Evolutionary conservation across 2,329 filamentous ascomycete species (phyloP).

Genomic region (Phialocephala subalpina): DNA sequence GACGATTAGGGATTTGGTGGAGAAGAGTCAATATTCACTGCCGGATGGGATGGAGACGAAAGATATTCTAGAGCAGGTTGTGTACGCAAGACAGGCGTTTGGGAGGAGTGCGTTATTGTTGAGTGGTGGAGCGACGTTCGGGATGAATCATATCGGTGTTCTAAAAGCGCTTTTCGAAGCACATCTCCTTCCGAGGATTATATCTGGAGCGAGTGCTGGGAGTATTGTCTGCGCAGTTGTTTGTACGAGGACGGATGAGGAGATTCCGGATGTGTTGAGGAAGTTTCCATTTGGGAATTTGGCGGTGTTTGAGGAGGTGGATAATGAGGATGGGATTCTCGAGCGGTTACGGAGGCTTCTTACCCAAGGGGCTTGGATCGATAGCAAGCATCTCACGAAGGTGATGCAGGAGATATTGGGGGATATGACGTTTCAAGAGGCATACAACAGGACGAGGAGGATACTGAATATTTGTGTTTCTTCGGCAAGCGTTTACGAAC

Average conservation of each 20-base stretch:
- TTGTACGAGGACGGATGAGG: constrained; percentile 68
- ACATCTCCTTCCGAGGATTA: constrained; percentile 69
- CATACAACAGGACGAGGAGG: constrained; percentile 90
- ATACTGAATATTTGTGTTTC: constrained; percentile 96
- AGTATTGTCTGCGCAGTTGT: constrained; percentile 73
- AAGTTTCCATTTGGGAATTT: constrained; percentile 69
- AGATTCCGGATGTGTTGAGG: constrained; percentile 65
- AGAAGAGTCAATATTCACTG: constrained; percentile 58
- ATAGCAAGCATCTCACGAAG: constrained; percentile 80
- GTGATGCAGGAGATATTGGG: constrained; percentile 85
- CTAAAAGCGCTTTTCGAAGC: constrained; percentile 71
- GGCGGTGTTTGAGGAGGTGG: constrained; percentile 67
- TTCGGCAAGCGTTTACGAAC: constrained; percentile 84
- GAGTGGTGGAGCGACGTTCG: constrained; percentile 75
- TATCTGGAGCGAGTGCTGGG: constrained; percentile 74
- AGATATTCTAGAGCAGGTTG: constrained; percentile 65
- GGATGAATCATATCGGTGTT: constrained; percentile 77
- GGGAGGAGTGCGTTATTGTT: constrained; percentile 71
- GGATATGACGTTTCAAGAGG: constrained; percentile 93
- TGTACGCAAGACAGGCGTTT: constrained; percentile 68
- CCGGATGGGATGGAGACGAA: constrained; percentile 61
- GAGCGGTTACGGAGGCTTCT: constrained; percentile 76
- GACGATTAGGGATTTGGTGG: constrained; percentile 77
- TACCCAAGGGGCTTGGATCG: constrained; percentile 84
- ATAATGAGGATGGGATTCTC: constrained; percentile 68